phyloP scores from a whole-genome alignment of 192 early-diverging fungal genomes.

The Coemansia sp. region DNA sequence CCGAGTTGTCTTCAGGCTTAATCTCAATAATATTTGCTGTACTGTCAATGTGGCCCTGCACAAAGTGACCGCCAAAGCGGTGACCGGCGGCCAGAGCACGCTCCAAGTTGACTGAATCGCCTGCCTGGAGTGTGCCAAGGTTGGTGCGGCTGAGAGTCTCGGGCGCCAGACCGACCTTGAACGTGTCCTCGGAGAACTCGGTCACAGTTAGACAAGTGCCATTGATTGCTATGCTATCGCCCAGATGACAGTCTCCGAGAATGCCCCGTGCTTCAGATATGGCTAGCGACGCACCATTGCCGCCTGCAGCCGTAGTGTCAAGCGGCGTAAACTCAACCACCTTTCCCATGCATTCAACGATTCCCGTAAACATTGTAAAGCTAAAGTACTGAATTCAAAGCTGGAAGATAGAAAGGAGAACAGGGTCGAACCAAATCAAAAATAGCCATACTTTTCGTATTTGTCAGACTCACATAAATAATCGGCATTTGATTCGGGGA shows the following conservation, averaged over 20 bases:
- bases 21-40: constrained; percentile 74
- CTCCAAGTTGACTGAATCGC: constrained; percentile 88
- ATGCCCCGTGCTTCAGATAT: constrained; percentile 70
- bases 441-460: not conserved
- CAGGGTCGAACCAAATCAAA: too few species aligned
- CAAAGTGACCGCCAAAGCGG: constrained; percentile 96
- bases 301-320: constrained; percentile 77
- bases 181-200: constrained; percentile 75
- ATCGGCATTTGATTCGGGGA: constrained; percentile 6
- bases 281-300: constrained; percentile 83
- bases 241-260: constrained; percentile 81
- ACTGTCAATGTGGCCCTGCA: constrained; percentile 93
- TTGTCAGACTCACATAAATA: constrained; percentile 5
- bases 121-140: constrained; percentile 73
- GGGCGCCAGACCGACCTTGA: constrained; percentile 91
- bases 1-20: constrained; percentile 85
- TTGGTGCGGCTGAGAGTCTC: constrained; percentile 94
- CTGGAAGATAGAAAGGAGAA: not conserved
- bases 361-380: constrained; percentile 90
- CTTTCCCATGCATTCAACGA: constrained; percentile 88
- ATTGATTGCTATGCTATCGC: constrained; percentile 93
- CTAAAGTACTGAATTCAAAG: not conserved
- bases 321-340: constrained; percentile 65
- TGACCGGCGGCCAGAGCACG: constrained; percentile 84
- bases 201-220: constrained; percentile 98